phyloP scores from a whole-genome alignment of 768 basidiomycete genomes.

The Lactarius sanguifluus region DNA sequence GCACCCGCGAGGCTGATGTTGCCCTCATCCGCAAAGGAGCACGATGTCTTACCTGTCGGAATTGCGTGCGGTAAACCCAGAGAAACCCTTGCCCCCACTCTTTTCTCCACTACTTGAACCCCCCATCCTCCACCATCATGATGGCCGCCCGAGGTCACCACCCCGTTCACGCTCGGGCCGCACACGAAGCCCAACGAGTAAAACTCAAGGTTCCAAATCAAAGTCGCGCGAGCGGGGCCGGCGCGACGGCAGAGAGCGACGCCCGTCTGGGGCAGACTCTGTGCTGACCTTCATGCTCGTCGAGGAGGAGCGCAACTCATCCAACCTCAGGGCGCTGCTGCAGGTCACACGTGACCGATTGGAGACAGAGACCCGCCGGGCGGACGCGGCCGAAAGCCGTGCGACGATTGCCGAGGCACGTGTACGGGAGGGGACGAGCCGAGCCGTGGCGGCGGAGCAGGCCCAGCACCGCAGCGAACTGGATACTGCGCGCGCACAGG shows the following conservation, averaged over 20 bases:
- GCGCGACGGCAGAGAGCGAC: slow-evolving; percentile 16
- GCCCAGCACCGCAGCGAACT: slow-evolving; percentile 26
- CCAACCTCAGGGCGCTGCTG: slow-evolving; percentile 28
- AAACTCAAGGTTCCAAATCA: slow-evolving; percentile 19
- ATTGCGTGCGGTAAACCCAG: slow-evolving; percentile 7
- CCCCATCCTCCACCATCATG: not conserved
- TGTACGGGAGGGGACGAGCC: slow-evolving; percentile 19
- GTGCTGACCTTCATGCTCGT: slow-evolving; percentile 30
- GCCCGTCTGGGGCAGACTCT: slow-evolving; percentile 22
- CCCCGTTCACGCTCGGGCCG: slow-evolving; percentile 9
- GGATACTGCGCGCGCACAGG: slow-evolving; percentile 28
- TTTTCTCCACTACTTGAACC: slow-evolving; percentile 14
- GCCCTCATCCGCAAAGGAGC: slow-evolving; percentile 9
- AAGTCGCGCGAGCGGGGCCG: slow-evolving; percentile 25
- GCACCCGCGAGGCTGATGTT: slow-evolving; percentile 8
- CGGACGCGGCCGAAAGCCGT: slow-evolving; percentile 28
- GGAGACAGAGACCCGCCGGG: slow-evolving; percentile 26
- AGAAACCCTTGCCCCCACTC: slow-evolving; percentile 6
- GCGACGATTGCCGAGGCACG: slow-evolving; percentile 29
- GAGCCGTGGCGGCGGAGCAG: slow-evolving; percentile 21
- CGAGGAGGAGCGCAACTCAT: slow-evolving; percentile 30
- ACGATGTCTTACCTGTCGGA: slow-evolving; percentile 21
- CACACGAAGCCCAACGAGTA: slow-evolving; percentile 21
- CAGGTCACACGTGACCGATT: slow-evolving; percentile 27
- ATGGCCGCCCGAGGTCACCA: not conserved